Percentiles rank a stretch among this genome's conserved stretches.
These are phyloP conservation scores for Trametes sp. DNA, from an alignment of 1,284 basidiomycete species.

Conservation along the genomic window DNA sequence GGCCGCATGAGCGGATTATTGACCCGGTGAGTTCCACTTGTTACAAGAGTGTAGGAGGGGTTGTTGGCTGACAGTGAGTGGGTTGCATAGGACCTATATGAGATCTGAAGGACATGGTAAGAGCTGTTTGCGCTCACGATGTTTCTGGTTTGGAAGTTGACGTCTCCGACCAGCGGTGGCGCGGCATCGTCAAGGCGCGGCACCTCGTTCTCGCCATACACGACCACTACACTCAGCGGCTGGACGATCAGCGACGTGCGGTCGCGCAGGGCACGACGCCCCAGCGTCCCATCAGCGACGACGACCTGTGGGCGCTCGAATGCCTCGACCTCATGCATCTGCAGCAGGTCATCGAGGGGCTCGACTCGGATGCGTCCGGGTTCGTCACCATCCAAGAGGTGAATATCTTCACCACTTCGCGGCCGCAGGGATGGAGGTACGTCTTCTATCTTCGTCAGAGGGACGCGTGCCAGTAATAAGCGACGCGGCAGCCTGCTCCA, in stretches of 20 bases:
- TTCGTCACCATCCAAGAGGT: conserved; percentile 57
- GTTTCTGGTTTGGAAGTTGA: not conserved
- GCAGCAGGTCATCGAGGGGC: conserved; percentile 53
- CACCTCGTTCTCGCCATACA: conserved; percentile 46
- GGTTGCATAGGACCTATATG: conserved; percentile 29
- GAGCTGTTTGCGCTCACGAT: not conserved
- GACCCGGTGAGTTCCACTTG: conserved; percentile 35
- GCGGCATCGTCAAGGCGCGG: conserved; percentile 44
- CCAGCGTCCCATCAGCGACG: conserved; percentile 42
- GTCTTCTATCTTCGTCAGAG: conserved; percentile 3
- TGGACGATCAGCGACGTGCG: conserved; percentile 18
- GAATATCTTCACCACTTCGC: conserved; percentile 48
- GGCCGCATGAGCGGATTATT: conserved; percentile 40
- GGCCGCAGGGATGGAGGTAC: conserved; percentile 40
- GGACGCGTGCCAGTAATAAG: not conserved
- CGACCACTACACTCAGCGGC: conserved; percentile 43
- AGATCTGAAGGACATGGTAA: conserved; percentile 43
- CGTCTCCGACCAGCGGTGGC: conserved; percentile 40
- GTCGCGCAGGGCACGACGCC: conserved; percentile 6
- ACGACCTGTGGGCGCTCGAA: conserved; percentile 50
- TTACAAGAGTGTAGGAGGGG: no score
- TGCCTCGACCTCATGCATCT: conserved; percentile 51
- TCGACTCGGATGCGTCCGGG: conserved; percentile 58
- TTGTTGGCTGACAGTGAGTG: no score
- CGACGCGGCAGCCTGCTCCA: conserved; percentile 44